Evolutionary conservation across 2,329 filamentous ascomycete species (phyloP).

Genomic region (Fusarium floridanum): DNA sequence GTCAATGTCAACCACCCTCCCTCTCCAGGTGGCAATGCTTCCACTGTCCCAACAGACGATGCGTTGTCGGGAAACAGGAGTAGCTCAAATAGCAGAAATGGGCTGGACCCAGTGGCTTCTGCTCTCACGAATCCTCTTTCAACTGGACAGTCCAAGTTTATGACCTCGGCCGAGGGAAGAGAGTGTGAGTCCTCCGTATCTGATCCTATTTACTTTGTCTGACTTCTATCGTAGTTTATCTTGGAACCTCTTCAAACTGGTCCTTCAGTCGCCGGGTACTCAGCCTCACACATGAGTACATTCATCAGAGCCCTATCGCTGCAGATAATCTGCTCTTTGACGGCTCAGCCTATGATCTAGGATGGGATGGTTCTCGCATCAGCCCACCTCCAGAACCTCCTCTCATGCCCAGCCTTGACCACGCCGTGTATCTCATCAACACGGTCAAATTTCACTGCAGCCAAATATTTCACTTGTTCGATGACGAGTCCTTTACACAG

Average conservation of each 20-base stretch:
- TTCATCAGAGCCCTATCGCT: conserved; percentile 58
- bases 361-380: conserved; percentile 60
- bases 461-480: conserved; percentile 67
- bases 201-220: not conserved
- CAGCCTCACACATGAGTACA: conserved; percentile 61
- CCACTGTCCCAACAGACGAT: conserved; percentile 28
- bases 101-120: conserved; percentile 46
- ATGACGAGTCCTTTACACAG: conserved; percentile 64
- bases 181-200: conserved; percentile 52
- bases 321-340: conserved; percentile 62
- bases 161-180: conserved; percentile 55
- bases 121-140: conserved; percentile 59
- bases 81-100: conserved; percentile 32
- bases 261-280: conserved; percentile 65
- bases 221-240: conserved; percentile 56
- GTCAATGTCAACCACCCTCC: conserved; percentile 1
- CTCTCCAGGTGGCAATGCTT: conserved; percentile 21
- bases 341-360: conserved; percentile 63
- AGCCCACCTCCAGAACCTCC: conserved; percentile 35
- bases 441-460: conserved; percentile 69
- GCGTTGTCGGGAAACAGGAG: conserved; percentile 33
- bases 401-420: conserved; percentile 63
- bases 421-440: conserved; percentile 66
- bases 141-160: conserved; percentile 56
- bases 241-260: conserved; percentile 70